Percentiles rank a stretch among this genome's conserved stretches.
Evolutionary conservation across 108 stramenopile species (phyloP).

Genomic region (Fistulifera pelliculosa): DNA sequence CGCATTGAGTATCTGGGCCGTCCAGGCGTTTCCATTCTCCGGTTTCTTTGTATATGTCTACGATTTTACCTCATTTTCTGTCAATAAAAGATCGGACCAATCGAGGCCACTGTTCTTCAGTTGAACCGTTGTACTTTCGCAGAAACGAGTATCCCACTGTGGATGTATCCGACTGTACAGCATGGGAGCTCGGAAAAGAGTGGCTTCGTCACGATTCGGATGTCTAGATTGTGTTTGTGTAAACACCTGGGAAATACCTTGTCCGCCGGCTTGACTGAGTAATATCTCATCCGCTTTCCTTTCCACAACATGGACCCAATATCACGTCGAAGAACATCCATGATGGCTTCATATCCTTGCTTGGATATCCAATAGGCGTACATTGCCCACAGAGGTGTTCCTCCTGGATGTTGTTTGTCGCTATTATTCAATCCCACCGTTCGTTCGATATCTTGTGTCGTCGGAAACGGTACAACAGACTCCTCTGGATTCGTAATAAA

Average conservation of each 20-base stretch:
- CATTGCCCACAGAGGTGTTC: constrained; percentile 73
- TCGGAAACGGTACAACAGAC: constrained; percentile 55
- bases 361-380: constrained; percentile 76
- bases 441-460: constrained; percentile 37
- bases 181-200: constrained; percentile 84
- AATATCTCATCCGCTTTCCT: constrained; percentile 67
- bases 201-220: constrained; percentile 59
- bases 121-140: constrained; percentile 64
- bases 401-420: constrained; percentile 39
- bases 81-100: constrained; percentile 75
- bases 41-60: constrained; percentile 28
- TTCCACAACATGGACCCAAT: constrained; percentile 79
- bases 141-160: constrained; percentile 73
- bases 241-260: constrained; percentile 65
- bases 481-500: constrained; percentile 2
- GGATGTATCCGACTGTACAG: constrained; percentile 68
- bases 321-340: constrained; percentile 54
- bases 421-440: constrained; percentile 7
- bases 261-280: constrained; percentile 76
- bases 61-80: constrained; percentile 39
- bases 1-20: too few relatives aligned
- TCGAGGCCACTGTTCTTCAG: constrained; percentile 25
- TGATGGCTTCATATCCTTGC: constrained; percentile 40
- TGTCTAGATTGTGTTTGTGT: constrained; percentile 32
- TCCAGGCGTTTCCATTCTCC: constrained; percentile 40